phyloP scores from a whole-genome alignment of 768 basidiomycete genomes.

The Inosperma sp. region DNA sequence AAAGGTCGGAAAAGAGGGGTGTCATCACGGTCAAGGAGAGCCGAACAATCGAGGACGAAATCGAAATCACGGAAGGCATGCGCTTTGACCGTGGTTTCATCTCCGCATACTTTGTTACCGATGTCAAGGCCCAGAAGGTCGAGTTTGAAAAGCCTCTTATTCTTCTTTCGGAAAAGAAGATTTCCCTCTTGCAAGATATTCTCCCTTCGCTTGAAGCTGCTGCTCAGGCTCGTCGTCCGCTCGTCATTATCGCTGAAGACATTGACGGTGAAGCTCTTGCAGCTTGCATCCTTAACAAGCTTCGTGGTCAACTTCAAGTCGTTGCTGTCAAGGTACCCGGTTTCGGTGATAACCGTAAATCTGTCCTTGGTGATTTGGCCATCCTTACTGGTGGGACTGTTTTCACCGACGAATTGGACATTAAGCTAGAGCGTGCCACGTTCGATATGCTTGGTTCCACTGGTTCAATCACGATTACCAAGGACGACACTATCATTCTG shows the following conservation, averaged over 20 bases:
- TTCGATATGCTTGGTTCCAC: too few relatives aligned
- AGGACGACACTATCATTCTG: conserved; percentile 95
- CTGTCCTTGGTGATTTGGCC: too few relatives aligned
- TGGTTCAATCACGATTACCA: too few relatives aligned
- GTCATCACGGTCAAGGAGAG: conserved; percentile 99
- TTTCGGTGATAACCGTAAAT: too few relatives aligned
- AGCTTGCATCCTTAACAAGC: conserved; percentile 99
- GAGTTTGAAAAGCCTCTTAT: conserved; percentile 96
- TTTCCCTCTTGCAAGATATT: too few relatives aligned
- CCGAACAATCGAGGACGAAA: conserved; percentile 95
- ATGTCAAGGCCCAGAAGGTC: conserved; percentile 92
- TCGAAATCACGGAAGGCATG: conserved; percentile 99
- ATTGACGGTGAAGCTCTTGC: conserved; percentile 98
- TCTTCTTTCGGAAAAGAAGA: conserved; percentile 96
- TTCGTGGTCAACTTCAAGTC: conserved; percentile 93
- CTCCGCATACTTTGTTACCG: conserved; percentile 96
- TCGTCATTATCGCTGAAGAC: too few relatives aligned
- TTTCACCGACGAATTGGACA: conserved; percentile 93
- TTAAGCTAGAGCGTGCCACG: too few relatives aligned
- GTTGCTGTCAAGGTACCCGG: conserved; percentile 95
- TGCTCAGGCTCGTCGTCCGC: conserved; percentile 76
- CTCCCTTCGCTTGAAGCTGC: conserved; percentile 84
- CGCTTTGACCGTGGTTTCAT: conserved; percentile 98
- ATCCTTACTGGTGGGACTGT: too few relatives aligned
- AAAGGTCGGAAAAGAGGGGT: conserved; percentile 98